Evolutionary conservation across 192 early-diverging fungal species (phyloP), one percentile per base, ranked within the genome.

Genomic region (Gaertneriomyces sp.): DNA sequence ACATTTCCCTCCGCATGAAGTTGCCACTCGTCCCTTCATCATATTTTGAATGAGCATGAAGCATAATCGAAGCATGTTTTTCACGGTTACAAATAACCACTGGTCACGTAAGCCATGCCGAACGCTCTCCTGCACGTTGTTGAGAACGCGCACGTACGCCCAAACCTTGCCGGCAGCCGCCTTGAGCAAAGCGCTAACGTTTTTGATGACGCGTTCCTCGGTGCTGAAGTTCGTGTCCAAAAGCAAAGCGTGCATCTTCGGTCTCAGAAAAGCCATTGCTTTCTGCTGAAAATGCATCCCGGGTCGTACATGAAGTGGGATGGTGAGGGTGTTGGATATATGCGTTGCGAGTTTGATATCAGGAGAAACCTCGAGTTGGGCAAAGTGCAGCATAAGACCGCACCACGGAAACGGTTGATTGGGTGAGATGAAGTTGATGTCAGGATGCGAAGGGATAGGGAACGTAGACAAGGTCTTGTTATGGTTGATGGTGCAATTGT

Each of bases 181-280:
- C 7, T 85, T 4, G 67, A 90, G 87, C 58, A 89, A 89, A 65
- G 93, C 88, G 71, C 89, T 89, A 45, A 94, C 71, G 60, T 93
- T 95, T 47, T 88, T 61, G n/a, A 89, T 65, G 17, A 92, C 88
- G 0, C 69, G 81, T 6, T 47, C n/a, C 12, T 67, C 49, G 5
- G 86, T 79, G 67, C 91, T 91, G 53, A 90, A 67, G 10, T 63
- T 59, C 17, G 77, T 69, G 70, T 90, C 89, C 33, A 89, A 74
- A 65, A 83, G 89, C 33, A 92, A 72, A 53, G 76, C 68, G 59
- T 86, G 86, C 69, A 73, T 84, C 58, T 79, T 85, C 9, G 82
- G 77, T 51, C 84, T 86, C 33, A 90, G 66, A 49, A 72, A 74
- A 33, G 25, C 25, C 25, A 33, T 33, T 2, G 25, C 53, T 87